Evolutionary conservation across 345 rosid genomes (phyloP).

Genomic region (Arabis alpina): DNA sequence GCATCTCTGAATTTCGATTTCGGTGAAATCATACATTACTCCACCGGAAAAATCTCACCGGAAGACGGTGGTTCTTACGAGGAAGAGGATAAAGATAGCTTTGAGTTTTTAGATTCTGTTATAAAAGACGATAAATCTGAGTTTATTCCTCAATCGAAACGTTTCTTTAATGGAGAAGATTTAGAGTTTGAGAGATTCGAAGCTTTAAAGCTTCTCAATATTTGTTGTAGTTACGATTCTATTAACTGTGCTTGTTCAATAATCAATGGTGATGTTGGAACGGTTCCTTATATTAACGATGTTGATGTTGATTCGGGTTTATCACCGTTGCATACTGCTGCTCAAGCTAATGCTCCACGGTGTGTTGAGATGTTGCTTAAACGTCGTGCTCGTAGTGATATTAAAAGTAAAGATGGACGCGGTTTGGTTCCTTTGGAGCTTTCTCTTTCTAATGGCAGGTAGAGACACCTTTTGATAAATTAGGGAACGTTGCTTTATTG

Average conservation of each 20-base stretch:
- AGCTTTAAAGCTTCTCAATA: constrained; percentile 53
- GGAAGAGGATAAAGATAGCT: constrained; percentile 9
- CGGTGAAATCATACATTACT: constrained; percentile 32
- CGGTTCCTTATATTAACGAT: constrained; percentile 59
- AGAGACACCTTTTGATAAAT: constrained; percentile 25
- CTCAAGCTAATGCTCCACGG: constrained; percentile 59
- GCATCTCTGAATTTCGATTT: constrained; percentile 34
- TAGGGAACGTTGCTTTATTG: constrained; percentile 23
- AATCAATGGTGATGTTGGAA: constrained; percentile 63
- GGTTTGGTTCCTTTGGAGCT: constrained; percentile 68
- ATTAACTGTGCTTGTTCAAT: constrained; percentile 59
- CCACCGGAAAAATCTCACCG: constrained; percentile 28
- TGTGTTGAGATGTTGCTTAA: constrained; percentile 70
- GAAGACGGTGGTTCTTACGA: neutral
- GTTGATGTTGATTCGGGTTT: constrained; percentile 43
- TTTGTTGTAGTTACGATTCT: constrained; percentile 66
- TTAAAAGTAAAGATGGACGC: constrained; percentile 63
- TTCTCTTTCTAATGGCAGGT: constrained; percentile 62
- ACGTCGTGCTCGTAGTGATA: constrained; percentile 77
- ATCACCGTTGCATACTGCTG: constrained; percentile 71
- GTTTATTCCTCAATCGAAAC: constrained; percentile 42
- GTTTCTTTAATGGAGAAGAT: constrained; percentile 30
- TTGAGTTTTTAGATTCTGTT: constrained; percentile 45
- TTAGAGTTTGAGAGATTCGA: constrained; percentile 40
- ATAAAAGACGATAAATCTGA: constrained; percentile 51